These are phyloP conservation scores for Dichomitus squalens DNA, from an alignment of 1,284 basidiomycete species.

Conservation along the genomic window DNA sequence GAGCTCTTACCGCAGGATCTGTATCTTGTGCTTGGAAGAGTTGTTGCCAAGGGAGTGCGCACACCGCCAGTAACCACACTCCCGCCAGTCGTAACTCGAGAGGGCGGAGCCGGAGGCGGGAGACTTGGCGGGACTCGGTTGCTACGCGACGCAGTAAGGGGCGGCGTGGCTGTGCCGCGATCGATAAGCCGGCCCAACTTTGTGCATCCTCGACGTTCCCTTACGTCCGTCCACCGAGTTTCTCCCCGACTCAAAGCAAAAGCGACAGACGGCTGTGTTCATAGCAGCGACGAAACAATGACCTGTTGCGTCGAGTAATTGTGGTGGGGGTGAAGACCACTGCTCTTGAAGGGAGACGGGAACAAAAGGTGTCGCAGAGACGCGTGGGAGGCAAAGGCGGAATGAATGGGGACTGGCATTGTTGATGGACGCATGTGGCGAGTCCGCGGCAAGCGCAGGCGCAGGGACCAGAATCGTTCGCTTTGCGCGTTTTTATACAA, in stretches of 20 bases:
- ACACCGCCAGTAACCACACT: background rate
- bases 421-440: conserved; percentile 10
- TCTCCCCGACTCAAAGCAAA: background rate
- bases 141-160: background rate
- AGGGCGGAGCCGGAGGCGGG: background rate
- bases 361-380: conserved; percentile 19
- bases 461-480: background rate
- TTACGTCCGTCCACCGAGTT: background rate
- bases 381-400: conserved; percentile 16
- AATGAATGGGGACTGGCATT: background rate
- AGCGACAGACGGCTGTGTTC: background rate
- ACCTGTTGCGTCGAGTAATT: background rate
- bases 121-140: background rate
- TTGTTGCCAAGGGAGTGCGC: background rate
- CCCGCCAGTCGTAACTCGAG: background rate
- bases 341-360: conserved; percentile 3
- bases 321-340: background rate
- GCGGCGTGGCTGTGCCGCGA: conserved; percentile 16
- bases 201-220: background rate
- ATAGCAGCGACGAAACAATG: conserved; percentile 8
- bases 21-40: too few relatives aligned
- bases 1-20: too few relatives aligned
- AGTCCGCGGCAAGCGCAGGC: background rate
- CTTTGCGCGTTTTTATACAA: conserved; percentile 14
- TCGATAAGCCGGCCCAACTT: conserved; percentile 9